Conservation (phyloP, 1,284 basidiomycete genomes). For the Vanrija sp. region DNA sequence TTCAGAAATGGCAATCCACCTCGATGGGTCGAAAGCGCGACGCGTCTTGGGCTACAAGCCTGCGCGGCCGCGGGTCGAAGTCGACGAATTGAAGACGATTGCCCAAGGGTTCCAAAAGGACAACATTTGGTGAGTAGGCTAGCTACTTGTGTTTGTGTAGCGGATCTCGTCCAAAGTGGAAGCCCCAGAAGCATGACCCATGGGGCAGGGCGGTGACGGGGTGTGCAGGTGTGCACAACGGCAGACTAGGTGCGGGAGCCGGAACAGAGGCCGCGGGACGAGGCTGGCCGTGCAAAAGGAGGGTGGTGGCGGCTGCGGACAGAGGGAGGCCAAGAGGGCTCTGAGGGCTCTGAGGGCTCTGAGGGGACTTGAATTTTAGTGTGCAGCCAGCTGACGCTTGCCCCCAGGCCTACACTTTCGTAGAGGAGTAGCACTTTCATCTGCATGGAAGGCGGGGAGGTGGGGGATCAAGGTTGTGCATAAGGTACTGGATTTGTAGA, state of each 20-base stretch:
- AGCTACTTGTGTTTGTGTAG: background rate
- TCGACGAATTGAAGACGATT: constrained; percentile 36
- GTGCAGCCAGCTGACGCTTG: no score
- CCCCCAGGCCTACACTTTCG: no score
- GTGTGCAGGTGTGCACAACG: background rate
- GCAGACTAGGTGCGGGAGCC: background rate
- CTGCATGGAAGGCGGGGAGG: no score
- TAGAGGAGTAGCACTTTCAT: no score
- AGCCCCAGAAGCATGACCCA: background rate
- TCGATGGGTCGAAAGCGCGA: constrained; percentile 42
- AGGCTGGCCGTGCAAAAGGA: background rate
- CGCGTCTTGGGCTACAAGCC: constrained; percentile 64
- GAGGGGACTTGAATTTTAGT: no score
- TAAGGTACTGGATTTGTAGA: no score
- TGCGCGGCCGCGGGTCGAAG: constrained; percentile 54
- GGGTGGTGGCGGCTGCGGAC: background rate
- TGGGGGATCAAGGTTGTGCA: no score
- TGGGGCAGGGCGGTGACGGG: background rate
- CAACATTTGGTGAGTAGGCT: constrained; percentile 37
- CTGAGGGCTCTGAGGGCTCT: background rate
- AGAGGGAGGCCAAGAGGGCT: background rate
- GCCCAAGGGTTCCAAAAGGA: constrained; percentile 44
- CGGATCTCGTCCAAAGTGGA: background rate
- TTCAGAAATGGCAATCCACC: constrained; percentile 55
- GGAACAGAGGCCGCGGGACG: background rate